A percentile compares a stretch with the other conserved stretches of the same genome.
phyloP scores from a whole-genome alignment of 1,284 basidiomycete species.

The Moesziomyces globuligerus region DNA sequence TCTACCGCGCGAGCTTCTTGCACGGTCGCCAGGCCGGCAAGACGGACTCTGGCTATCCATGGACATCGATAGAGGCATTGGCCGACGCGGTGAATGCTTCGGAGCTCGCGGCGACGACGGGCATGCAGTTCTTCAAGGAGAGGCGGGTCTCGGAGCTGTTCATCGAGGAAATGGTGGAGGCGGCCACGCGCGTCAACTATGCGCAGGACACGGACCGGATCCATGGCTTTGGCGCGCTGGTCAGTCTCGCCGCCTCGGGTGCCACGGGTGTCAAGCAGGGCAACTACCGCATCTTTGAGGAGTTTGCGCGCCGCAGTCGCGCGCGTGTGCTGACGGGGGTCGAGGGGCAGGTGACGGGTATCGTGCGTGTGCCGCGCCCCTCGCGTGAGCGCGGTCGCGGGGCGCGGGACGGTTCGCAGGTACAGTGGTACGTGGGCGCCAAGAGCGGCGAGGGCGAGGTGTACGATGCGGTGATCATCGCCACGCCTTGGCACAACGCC shows the following conservation, averaged over 20 bases:
- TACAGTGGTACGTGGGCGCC: constrained; percentile 61
- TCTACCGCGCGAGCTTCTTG: constrained; percentile 75
- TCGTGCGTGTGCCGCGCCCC: constrained; percentile 46
- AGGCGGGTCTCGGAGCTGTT: constrained; percentile 54
- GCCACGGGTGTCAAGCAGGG: constrained; percentile 80
- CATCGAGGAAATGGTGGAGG: constrained; percentile 81
- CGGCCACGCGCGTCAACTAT: constrained; percentile 87
- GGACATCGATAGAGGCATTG: constrained; percentile 75
- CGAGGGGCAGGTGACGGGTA: constrained; percentile 60
- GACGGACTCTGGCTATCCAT: constrained; percentile 68
- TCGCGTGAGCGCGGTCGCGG: not conserved
- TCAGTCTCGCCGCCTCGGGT: constrained; percentile 78
- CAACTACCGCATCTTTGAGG: constrained; percentile 85
- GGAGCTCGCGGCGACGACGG: constrained; percentile 21
- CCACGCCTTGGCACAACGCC: constrained; percentile 62
- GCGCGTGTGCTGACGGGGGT: constrained; percentile 66
- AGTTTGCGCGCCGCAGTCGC: constrained; percentile 77
- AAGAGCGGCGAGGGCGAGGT: constrained; percentile 54
- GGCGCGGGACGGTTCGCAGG: not conserved
- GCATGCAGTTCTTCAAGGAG: constrained; percentile 63
- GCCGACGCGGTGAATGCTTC: constrained; percentile 73
- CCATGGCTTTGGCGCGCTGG: constrained; percentile 81
- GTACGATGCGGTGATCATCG: constrained; percentile 63
- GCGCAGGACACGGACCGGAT: constrained; percentile 77
- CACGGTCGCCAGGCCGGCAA: constrained; percentile 57